phyloP scores from a whole-genome alignment of 148 eudicot genomes.

The Vaccinium myrtillus region DNA sequence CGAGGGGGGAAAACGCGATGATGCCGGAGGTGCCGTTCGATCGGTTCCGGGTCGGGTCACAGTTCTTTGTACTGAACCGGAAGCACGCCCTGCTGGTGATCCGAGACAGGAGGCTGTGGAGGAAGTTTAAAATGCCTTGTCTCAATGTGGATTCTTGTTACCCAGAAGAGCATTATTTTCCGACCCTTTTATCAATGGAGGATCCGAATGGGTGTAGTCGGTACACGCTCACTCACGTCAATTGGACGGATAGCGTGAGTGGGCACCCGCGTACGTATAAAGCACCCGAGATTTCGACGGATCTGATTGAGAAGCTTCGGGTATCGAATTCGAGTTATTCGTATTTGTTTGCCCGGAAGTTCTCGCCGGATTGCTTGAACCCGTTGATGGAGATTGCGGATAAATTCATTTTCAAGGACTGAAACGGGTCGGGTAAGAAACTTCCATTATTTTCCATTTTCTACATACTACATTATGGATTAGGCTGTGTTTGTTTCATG shows the following conservation, averaged over 20 bases:
- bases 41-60: constrained; percentile 53
- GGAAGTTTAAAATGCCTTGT: constrained; percentile 54
- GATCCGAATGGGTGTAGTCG: constrained; percentile 52
- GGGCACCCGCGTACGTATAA: constrained; percentile 61
- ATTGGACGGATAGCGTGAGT: constrained; percentile 51
- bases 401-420: constrained; percentile 49
- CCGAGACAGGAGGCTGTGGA: constrained; percentile 47
- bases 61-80: constrained; percentile 44
- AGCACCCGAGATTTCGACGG: constrained; percentile 39
- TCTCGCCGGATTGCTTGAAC: constrained; percentile 53
- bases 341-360: constrained; percentile 57
- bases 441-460: neutral
- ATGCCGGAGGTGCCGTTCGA: constrained; percentile 46
- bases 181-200: constrained; percentile 55
- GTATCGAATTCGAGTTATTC: constrained; percentile 34
- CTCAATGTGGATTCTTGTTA: constrained; percentile 47
- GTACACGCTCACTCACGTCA: constrained; percentile 54
- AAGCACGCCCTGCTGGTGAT: constrained; percentile 44
- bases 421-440: constrained; percentile 32
- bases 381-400: constrained; percentile 53
- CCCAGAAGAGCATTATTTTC: constrained; percentile 71
- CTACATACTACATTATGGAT: neutral
- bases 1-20: constrained; percentile 48
- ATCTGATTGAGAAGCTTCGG: constrained; percentile 40
- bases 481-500: neutral